Base-by-base conservation (phyloP, 2,329 filamentous ascomycete genomes). In the Aureobasidium uvarum region DNA sequence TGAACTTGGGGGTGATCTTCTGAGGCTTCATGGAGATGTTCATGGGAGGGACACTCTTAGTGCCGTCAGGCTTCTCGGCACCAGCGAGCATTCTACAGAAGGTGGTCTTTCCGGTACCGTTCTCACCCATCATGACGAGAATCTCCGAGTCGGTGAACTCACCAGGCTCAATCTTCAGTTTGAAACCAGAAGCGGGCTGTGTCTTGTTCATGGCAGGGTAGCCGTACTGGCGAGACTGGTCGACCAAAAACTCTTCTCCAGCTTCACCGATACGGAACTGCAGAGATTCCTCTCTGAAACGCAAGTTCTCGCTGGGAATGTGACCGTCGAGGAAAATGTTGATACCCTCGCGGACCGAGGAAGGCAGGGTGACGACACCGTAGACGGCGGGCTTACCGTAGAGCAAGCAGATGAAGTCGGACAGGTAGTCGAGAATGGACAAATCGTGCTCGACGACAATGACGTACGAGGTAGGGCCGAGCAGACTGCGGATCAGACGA, bases 381-480 rank as follows among this genome's bases (percentile, higher is more conserved):
- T 99, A 99, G 52, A 97, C 88, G 54, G 95, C 95, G 43, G 95
- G 95, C 79, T 90, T 88, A 71, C 95, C 96, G 80, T 99, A 99
- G 13, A 99, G 88, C 67, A 97, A 92, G 76, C 95, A 99, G 74
- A 99, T 92, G 79, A 95, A 99, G 79, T 99, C 95, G 65, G 95
- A 99, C 65, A 99, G 91, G 75, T 99, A 99, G 79, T 99, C 96
- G 52, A 99, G 86, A 51, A 99, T 93, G 54, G 94, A 96, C 84
- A 99, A 83, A 86, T 99, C 95, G 87, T 99, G 95, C 85, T 99
- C 95, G 73, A 99, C 95, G 68, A 97, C 94, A 72, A 99, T 98
- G 74, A 99, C 91, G 76, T 98, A 99, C 81, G 96, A 91, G 72
- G 97, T 86, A 54, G 92, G 87, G 55, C 91, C 86, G 64, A 97